These are phyloP conservation scores for Ogataea angusta DNA, from an alignment of 805 yeast genomes.

Conservation along the genomic window DNA sequence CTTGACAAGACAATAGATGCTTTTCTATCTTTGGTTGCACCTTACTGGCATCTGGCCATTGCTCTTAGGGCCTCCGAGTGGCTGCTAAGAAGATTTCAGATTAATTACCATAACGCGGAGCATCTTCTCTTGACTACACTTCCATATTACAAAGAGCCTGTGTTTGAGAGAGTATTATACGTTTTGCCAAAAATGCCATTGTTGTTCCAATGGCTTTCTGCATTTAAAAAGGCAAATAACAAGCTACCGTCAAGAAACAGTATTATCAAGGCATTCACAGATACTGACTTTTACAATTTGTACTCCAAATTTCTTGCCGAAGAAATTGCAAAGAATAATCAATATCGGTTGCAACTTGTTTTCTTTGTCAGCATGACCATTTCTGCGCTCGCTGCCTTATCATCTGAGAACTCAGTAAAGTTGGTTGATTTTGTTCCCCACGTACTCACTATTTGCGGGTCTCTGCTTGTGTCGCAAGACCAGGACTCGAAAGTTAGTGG, in stretches of 20 bases:
- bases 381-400: conserved; percentile 62
- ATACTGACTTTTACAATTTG: conserved; percentile 61
- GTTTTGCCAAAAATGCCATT: conserved; percentile 74
- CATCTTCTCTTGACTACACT: conserved; percentile 63
- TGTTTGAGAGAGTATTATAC: conserved; percentile 73
- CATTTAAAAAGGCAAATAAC: conserved; percentile 53
- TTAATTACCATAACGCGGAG: conserved; percentile 80
- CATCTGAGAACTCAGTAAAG: conserved; percentile 37
- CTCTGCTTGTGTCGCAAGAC: conserved; percentile 44
- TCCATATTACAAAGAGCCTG: conserved; percentile 74
- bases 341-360: conserved; percentile 68
- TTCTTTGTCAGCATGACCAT: conserved; percentile 75
- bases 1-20: conserved; percentile 72
- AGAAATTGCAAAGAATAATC: conserved; percentile 49
- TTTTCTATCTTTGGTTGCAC: conserved; percentile 70
- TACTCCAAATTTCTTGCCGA: conserved; percentile 55
- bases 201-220: conserved; percentile 66
- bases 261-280: conserved; percentile 70
- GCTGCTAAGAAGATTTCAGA: conserved; percentile 87
- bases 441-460: conserved; percentile 56
- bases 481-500: conserved; percentile 77
- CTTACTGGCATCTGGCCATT: conserved; percentile 72
- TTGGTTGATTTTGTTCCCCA: conserved; percentile 53
- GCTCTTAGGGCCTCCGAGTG: conserved; percentile 86
- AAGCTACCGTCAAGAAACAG: conserved; percentile 66